A percentile compares a stretch with the other conserved stretches of the same genome.
Conservation (phyloP, 176 grass and related monocot species). For the Aegilops longissima region DNA sequence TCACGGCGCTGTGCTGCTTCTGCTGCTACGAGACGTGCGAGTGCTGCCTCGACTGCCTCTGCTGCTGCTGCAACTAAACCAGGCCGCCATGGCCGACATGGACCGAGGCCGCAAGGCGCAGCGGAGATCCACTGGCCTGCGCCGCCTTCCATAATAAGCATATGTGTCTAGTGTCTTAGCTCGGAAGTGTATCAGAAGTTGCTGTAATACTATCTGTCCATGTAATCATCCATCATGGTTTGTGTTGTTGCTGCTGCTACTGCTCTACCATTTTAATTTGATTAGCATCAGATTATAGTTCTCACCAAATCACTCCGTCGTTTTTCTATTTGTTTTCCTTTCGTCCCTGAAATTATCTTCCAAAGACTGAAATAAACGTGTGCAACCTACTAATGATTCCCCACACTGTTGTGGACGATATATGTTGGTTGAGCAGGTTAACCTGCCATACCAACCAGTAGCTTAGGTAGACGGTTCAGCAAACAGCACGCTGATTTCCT, state of each 20-base stretch:
- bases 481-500: background rate
- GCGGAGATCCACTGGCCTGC: background rate
- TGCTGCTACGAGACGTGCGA: slow-evolving; percentile 97
- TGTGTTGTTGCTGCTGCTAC: no score
- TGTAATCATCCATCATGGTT: no score
- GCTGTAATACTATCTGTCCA: no score
- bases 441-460: background rate
- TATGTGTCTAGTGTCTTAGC: no score
- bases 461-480: background rate
- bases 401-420: background rate
- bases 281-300: no score
- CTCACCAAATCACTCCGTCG: background rate
- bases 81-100: background rate
- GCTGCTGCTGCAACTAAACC: slow-evolving; percentile 72
- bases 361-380: background rate
- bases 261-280: no score
- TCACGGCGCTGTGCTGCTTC: slow-evolving; percentile 82
- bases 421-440: background rate
- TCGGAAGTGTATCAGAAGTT: no score
- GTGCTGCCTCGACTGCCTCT: slow-evolving; percentile 93
- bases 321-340: background rate
- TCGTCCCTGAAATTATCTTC: background rate
- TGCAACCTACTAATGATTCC: background rate
- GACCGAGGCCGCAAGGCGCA: background rate
- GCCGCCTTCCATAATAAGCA: no score